Percentiles rank a stretch among this genome's conserved stretches.
phyloP scores from a whole-genome alignment of 1,284 basidiomycete species.

The Gymnopus androsaceus region DNA sequence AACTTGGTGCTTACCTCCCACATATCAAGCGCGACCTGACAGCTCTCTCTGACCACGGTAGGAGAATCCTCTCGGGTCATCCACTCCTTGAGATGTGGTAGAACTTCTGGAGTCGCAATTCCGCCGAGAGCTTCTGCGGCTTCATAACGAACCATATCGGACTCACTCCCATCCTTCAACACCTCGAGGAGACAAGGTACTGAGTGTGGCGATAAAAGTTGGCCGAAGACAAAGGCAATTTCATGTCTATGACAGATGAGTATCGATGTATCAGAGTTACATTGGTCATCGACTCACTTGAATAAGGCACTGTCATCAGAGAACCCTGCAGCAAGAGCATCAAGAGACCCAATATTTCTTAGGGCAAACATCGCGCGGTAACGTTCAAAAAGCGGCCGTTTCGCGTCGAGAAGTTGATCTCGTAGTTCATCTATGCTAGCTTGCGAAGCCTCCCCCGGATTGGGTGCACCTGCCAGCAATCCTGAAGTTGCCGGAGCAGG shows the following conservation, averaged over 20 bases:
- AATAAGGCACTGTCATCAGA: constrained; percentile 86
- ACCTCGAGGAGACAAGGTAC: constrained; percentile 85
- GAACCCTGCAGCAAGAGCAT: constrained; percentile 91
- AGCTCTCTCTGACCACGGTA: constrained; percentile 92
- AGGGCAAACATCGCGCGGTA: constrained; percentile 99
- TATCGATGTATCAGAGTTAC: constrained; percentile 8
- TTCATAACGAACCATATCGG: constrained; percentile 98
- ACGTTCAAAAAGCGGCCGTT: constrained; percentile 84
- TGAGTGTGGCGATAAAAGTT: constrained; percentile 87
- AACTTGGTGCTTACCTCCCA: constrained; percentile 71
- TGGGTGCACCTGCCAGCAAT: constrained; percentile 55
- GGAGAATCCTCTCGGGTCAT: constrained; percentile 79
- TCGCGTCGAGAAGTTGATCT: constrained; percentile 66
- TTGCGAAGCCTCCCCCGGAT: constrained; percentile 48
- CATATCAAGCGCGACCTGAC: constrained; percentile 97
- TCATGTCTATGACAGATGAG: constrained; percentile 88
- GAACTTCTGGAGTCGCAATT: constrained; percentile 90
- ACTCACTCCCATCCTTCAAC: constrained; percentile 73
- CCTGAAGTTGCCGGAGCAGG: constrained; percentile 84
- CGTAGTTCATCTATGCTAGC: constrained; percentile 63
- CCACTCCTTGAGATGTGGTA: constrained; percentile 88
- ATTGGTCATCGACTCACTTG: constrained; percentile 58
- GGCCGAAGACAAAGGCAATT: constrained; percentile 97
- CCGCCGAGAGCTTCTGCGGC: constrained; percentile 98
- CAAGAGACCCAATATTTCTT: constrained; percentile 87